Evolutionary conservation across 176 grass and related monocot genomes (phyloP), one percentile per base, ranked within the genome.

Genomic region (Saccharum spontaneum): DNA sequence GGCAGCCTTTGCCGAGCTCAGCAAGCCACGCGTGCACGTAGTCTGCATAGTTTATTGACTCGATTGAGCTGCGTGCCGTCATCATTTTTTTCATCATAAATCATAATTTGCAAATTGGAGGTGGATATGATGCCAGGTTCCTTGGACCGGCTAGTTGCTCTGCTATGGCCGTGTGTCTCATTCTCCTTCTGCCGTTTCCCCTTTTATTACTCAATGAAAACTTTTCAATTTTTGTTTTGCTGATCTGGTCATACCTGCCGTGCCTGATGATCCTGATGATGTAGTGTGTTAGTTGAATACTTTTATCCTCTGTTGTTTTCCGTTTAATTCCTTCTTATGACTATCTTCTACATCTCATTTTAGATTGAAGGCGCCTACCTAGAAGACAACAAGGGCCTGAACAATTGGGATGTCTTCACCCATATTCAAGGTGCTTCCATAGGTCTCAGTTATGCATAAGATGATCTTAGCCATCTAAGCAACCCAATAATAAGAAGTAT

Each of bases 361-460:
- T 77, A 90, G 89, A 87, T 91, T 61, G 92, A 94, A 89, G 92
- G 89, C 44, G 89, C 87, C 33, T 87, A 85, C 36, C 62, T 85
- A 60, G 92, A 89, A 39, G 89, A 73, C 39, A 87, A 89, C 57
- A 94, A 89, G 68, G 77, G 92, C 43, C 48, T 71, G 18, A 94
- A 68, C 67, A 86, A 94, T 89, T 94, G 89, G 92, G 92, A 94
- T 85, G 57, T 87, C 33, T 94, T 91, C 76, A 59, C 84, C 77
- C 92, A 89, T 36, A 60, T 68, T 75, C 72, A 52, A 87, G 92
- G 89, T 89, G 37, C 26, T 2, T 24, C 14, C 24, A 65, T 30
- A 33, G 26, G 1, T 36, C 15, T 44, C 63, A 41, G 38, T 17
- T 18, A 26, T 79, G 18, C 33, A 60, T n/a, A 11, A 4, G 5